Evolutionary conservation across 148 eudicot species (phyloP).

Genomic region (Rhododendron williamsianum): DNA sequence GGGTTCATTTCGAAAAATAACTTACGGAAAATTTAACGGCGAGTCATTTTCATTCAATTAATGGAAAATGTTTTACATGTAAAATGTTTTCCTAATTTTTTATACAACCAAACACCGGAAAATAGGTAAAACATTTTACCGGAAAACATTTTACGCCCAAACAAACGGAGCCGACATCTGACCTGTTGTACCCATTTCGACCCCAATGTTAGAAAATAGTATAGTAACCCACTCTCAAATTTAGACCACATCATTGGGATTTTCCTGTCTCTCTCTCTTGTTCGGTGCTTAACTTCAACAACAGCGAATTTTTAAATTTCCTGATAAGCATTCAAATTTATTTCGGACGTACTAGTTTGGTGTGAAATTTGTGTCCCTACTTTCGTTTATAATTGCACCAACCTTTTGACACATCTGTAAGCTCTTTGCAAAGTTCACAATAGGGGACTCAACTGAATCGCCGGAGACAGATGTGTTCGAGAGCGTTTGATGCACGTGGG

Average conservation of each 20-base stretch:
- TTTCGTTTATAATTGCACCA: background rate
- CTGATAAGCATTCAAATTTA: too few species aligned
- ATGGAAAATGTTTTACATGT: too few species aligned
- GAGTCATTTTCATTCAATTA: too few species aligned
- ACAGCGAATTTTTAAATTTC: background rate
- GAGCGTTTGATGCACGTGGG: background rate
- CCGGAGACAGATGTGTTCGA: background rate
- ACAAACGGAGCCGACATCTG: background rate
- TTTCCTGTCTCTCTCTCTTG: background rate
- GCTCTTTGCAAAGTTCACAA: background rate
- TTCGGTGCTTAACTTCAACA: background rate
- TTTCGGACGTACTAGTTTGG: too few species aligned
- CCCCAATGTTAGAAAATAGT: background rate
- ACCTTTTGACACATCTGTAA: background rate
- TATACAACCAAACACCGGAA: too few species aligned
- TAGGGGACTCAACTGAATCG: constrained; percentile 10
- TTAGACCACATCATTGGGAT: background rate
- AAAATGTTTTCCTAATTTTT: too few species aligned
- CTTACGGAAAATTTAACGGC: too few species aligned
- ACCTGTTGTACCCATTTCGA: background rate
- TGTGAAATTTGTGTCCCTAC: too few species aligned
- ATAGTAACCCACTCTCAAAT: too few species aligned
- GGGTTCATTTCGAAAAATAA: too few species aligned
- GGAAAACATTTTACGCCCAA: too few species aligned
- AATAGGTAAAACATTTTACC: too few species aligned